Conservation (phyloP, 2,329 filamentous ascomycete genomes). For the Paecilomyces dactylethromorphus region DNA sequence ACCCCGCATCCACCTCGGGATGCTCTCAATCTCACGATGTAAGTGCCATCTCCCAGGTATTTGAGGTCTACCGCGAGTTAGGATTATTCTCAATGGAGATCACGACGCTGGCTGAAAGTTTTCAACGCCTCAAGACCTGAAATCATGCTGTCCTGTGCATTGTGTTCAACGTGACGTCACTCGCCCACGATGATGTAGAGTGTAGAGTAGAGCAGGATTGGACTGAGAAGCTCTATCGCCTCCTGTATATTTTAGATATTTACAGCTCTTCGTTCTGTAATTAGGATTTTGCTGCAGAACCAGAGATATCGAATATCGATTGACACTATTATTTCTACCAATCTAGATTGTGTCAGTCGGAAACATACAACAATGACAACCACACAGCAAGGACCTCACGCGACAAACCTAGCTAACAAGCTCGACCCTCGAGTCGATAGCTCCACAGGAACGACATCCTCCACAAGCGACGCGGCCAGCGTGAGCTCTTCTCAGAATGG, state of each 20-base stretch:
- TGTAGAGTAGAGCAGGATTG: no score
- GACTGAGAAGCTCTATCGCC: neutral
- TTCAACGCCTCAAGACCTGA: neutral
- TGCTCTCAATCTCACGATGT: neutral
- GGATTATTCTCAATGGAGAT: no score
- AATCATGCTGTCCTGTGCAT: conserved; percentile 1
- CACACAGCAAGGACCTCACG: conserved; percentile 8
- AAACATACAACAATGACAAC: neutral
- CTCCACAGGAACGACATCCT: neutral
- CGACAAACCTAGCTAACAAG: conserved; percentile 25
- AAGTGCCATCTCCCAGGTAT: neutral
- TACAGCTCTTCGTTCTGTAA: neutral
- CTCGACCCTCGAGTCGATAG: conserved; percentile 34
- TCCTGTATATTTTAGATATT: neutral
- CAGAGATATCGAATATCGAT: neutral
- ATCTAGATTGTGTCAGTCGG: neutral
- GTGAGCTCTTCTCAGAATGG: neutral
- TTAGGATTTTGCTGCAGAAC: neutral
- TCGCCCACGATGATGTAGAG: neutral
- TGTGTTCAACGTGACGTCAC: conserved; percentile 16
- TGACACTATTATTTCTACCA: neutral
- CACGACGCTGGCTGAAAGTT: neutral
- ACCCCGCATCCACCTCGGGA: neutral
- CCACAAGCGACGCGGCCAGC: neutral
- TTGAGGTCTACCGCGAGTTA: neutral